Evolutionary conservation across 331 rosid genomes (phyloP).

Genomic region (Saraca asoca): DNA sequence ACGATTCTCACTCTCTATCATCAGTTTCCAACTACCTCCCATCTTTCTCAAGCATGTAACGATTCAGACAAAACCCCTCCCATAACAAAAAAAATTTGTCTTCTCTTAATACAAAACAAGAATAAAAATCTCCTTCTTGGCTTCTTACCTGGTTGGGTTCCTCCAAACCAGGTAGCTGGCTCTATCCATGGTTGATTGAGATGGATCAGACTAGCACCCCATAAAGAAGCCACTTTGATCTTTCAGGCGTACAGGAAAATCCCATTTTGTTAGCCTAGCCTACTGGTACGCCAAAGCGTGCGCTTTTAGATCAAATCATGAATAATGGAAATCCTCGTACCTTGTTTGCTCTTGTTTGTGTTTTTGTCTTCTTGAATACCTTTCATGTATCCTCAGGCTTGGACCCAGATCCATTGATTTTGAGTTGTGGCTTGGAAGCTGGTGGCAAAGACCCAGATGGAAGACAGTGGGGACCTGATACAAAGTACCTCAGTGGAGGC

Average conservation of each 20-base stretch:
- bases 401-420: constrained; percentile 46
- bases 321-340: constrained; percentile 15
- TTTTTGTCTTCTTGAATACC: constrained; percentile 34
- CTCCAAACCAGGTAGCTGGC: constrained; percentile 64
- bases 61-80: constrained; percentile 25
- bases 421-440: constrained; percentile 61
- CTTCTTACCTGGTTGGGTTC: constrained; percentile 65
- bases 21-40: constrained; percentile 44
- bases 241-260: constrained; percentile 68
- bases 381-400: constrained; percentile 28
- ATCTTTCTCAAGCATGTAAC: constrained; percentile 20
- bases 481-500: constrained; percentile 43
- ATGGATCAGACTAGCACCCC: constrained; percentile 39
- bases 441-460: constrained; percentile 59
- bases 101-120: constrained; percentile 24
- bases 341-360: constrained; percentile 37
- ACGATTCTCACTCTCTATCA: constrained; percentile 62
- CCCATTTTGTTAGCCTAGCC: background rate
- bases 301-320: constrained; percentile 42
- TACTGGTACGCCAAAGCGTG: constrained; percentile 70
- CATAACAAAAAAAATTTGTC: constrained; percentile 18
- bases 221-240: constrained; percentile 22
- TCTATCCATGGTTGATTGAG: constrained; percentile 38
- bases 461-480: constrained; percentile 69
- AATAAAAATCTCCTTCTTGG: background rate